Percentiles rank a stretch among this genome's conserved stretches.
Conservation (phyloP, 73 alveolate species). For the Symbiodinium pilosum region DNA sequence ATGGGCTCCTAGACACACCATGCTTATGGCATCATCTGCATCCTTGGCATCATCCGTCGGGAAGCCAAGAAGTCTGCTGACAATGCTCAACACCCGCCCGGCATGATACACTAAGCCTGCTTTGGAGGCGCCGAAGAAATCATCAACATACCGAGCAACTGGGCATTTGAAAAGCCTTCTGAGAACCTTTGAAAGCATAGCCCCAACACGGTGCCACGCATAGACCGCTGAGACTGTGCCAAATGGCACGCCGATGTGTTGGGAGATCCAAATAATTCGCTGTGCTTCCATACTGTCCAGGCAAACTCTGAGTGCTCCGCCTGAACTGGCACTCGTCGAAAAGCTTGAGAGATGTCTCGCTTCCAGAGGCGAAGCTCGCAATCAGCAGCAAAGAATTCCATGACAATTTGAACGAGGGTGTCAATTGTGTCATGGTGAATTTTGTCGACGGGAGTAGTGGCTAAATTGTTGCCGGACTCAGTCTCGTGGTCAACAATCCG, state of each 20-base stretch:
- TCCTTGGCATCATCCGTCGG: constrained; percentile 60
- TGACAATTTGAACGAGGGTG: neutral
- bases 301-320: constrained; percentile 39
- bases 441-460: constrained; percentile 10
- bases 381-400: neutral
- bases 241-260: constrained; percentile 23
- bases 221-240: constrained; percentile 44
- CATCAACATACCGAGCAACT: constrained; percentile 60
- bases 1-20: constrained; percentile 47
- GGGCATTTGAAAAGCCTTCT: neutral
- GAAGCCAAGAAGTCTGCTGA: constrained; percentile 27
- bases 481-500: too few species aligned
- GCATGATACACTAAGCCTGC: neutral
- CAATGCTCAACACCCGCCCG: constrained; percentile 7
- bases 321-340: constrained; percentile 37
- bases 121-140: constrained; percentile 9
- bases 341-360: constrained; percentile 43
- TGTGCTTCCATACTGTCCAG: constrained; percentile 36
- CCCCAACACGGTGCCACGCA: constrained; percentile 35
- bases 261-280: neutral
- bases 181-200: neutral
- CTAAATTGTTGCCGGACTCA: constrained; percentile 13
- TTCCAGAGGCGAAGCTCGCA: constrained; percentile 38
- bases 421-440: constrained; percentile 32
- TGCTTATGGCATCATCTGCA: constrained; percentile 30